Evolutionary conservation across 2,329 filamentous ascomycete species (phyloP).

Genomic region (Aspergillus sp.): DNA sequence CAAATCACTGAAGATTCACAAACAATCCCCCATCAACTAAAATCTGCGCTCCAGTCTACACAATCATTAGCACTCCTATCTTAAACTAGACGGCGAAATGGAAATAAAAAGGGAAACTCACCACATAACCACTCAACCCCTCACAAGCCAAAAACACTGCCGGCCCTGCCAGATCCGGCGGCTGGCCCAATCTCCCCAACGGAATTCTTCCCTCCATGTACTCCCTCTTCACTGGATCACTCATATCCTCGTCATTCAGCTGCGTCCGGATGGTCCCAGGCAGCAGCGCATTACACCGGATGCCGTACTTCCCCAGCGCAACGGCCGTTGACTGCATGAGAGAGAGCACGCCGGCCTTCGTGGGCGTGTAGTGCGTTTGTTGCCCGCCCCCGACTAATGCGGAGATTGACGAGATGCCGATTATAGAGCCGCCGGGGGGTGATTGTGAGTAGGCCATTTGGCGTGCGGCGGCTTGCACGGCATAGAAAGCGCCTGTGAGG

Average conservation of each 20-base stretch:
- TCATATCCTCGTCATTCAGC: slow-evolving; percentile 78
- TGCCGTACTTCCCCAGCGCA: slow-evolving; percentile 71
- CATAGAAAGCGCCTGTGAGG: slow-evolving; percentile 84
- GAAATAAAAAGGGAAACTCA: slow-evolving; percentile 28
- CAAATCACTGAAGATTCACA: slow-evolving; percentile 73
- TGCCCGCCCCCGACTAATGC: slow-evolving; percentile 63
- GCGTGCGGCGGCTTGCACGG: slow-evolving; percentile 77
- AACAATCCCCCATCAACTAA: slow-evolving; percentile 87
- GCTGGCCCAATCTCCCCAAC: slow-evolving; percentile 69
- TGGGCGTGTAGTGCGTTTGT: slow-evolving; percentile 85
- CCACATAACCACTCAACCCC: slow-evolving; percentile 74
- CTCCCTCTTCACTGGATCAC: slow-evolving; percentile 66
- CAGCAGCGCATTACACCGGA: slow-evolving; percentile 79
- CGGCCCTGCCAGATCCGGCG: slow-evolving; percentile 75
- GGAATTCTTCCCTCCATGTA: slow-evolving; percentile 85
- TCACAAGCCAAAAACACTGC: slow-evolving; percentile 82
- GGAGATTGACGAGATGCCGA: slow-evolving; percentile 43
- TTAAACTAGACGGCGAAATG: neutral
- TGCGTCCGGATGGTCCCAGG: slow-evolving; percentile 83
- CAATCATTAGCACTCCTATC: neutral
- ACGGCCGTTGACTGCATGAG: slow-evolving; percentile 83
- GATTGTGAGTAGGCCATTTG: slow-evolving; percentile 76
- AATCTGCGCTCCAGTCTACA: slow-evolving; percentile 72
- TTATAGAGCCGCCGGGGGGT: slow-evolving; percentile 74
- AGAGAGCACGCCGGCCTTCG: slow-evolving; percentile 77